phyloP scores from a whole-genome alignment of 257 asterid genomes.

The Schizonepeta tenuifolia region DNA sequence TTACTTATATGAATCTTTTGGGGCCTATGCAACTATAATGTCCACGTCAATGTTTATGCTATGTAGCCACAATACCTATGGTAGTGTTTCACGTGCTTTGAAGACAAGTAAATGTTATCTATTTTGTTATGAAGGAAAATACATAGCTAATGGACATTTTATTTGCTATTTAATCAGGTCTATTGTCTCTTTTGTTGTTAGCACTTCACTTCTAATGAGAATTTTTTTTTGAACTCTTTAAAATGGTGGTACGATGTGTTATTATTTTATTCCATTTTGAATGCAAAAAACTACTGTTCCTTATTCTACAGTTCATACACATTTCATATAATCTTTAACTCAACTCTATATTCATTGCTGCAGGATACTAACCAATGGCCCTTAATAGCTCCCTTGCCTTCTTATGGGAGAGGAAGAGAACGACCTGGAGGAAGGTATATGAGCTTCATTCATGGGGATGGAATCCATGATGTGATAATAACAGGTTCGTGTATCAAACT shows the following conservation, averaged over 20 bases:
- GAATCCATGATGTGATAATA: slow-evolving; percentile 61
- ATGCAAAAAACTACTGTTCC: neutral
- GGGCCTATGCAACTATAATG: neutral
- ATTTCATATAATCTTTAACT: neutral
- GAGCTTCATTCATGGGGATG: slow-evolving; percentile 66
- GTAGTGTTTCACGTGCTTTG: slow-evolving; percentile 8
- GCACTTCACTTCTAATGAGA: neutral
- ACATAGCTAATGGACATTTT: neutral
- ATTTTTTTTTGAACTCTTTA: neutral
- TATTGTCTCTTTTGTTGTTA: neutral
- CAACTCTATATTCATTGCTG: slow-evolving; percentile 32
- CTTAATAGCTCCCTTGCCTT: slow-evolving; percentile 67
- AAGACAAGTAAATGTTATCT: neutral
- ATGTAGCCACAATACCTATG: neutral
- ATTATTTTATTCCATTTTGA: neutral
- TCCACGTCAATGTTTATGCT: neutral
- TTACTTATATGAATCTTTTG: neutral
- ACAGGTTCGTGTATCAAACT: slow-evolving; percentile 48
- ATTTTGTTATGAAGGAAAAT: neutral
- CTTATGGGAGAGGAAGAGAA: slow-evolving; percentile 78
- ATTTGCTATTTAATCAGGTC: neutral
- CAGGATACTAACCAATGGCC: slow-evolving; percentile 68
- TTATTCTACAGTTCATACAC: neutral
- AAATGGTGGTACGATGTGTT: neutral
- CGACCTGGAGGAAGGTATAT: slow-evolving; percentile 66